Evolutionary conservation across 257 asterid genomes (phyloP).

Genomic region (Oldenlandia corymbosa): DNA sequence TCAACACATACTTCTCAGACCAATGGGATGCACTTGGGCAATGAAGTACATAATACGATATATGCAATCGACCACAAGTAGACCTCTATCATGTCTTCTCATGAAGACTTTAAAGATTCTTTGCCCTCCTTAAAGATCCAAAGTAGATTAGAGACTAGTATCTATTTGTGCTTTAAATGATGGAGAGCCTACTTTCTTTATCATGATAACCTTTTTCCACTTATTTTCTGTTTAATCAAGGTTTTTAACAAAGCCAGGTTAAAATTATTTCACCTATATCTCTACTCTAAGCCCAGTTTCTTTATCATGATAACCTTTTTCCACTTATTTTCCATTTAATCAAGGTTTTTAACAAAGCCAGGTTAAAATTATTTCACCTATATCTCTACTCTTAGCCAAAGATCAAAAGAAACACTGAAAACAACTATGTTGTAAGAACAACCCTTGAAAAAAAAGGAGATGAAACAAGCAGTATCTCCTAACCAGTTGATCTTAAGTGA

Average conservation of each 20-base stretch:
- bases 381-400: background rate
- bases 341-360: background rate
- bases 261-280: background rate
- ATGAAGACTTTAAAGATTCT: background rate
- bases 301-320: background rate
- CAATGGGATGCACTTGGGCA: background rate
- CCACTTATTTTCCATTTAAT: background rate
- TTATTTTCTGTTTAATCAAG: background rate
- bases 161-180: background rate
- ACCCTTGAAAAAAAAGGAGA: background rate
- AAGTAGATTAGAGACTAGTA: background rate
- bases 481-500: constrained; percentile 2
- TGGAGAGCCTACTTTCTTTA: no score
- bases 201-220: background rate
- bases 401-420: background rate
- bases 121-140: background rate
- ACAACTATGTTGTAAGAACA: background rate
- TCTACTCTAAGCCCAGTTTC: background rate
- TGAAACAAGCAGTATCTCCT: background rate
- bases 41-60: background rate
- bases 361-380: background rate
- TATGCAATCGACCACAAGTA: background rate
- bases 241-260: background rate
- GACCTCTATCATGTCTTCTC: background rate
- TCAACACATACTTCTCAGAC: background rate